phyloP scores from a whole-genome alignment of 129 eudicot genomes.

The Silybum marianum region DNA sequence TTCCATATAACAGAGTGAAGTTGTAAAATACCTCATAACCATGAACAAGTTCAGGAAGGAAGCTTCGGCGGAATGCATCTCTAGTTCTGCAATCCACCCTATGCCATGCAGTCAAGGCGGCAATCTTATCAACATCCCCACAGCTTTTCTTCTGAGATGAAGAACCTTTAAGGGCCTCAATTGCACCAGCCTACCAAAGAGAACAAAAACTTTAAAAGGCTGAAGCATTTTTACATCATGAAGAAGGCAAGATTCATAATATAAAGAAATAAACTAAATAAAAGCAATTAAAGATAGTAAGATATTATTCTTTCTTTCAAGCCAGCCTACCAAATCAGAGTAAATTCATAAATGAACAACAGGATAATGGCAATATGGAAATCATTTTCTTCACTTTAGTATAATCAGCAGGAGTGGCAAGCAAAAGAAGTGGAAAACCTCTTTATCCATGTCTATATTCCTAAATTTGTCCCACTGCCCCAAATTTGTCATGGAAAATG shows the following conservation, averaged over 20 bases:
- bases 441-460: slow-evolving; percentile 96
- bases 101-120: slow-evolving; percentile 90
- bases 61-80: slow-evolving; percentile 90
- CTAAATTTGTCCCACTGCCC: slow-evolving; percentile 95
- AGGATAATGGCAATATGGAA: background rate
- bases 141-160: slow-evolving; percentile 48
- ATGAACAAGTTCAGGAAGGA: slow-evolving; percentile 62
- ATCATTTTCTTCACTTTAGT: slow-evolving; percentile 6
- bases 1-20: background rate
- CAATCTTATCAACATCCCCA: slow-evolving; percentile 77
- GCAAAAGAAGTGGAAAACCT: slow-evolving; percentile 55
- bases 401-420: background rate
- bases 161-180: slow-evolving; percentile 55
- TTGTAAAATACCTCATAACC: slow-evolving; percentile 73
- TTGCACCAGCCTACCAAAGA: slow-evolving; percentile 52
- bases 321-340: slow-evolving; percentile 8
- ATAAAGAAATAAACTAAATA: background rate
- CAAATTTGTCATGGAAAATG: slow-evolving; percentile 74
- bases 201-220: background rate
- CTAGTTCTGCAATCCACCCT: slow-evolving; percentile 83
- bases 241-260: background rate
- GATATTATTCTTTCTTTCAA: slow-evolving; percentile 13
- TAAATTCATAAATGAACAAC: background rate
- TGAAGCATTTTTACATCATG: background rate
- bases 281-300: background rate